These are phyloP conservation scores for Fagus crenata DNA, from an alignment of 306 rosid species.

Conservation along the genomic window DNA sequence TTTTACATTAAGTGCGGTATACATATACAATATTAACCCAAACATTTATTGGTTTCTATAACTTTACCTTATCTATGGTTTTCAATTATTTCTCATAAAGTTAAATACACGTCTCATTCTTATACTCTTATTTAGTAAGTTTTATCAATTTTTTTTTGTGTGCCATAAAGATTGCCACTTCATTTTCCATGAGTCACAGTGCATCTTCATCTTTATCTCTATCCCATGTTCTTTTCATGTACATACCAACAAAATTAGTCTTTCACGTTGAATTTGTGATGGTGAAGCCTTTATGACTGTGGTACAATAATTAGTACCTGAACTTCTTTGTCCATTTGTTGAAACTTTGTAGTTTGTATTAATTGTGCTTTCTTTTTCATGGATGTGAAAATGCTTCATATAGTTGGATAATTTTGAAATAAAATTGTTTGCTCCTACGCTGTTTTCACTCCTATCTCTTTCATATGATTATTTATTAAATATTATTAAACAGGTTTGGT, in stretches of 20 bases:
- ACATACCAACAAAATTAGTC: slow-evolving; percentile 26
- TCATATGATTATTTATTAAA: neutral
- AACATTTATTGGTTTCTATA: neutral
- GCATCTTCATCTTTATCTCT: too few species aligned
- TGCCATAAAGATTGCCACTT: slow-evolving; percentile 27
- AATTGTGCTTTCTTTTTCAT: neutral
- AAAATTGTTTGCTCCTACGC: neutral
- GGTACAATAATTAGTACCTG: neutral
- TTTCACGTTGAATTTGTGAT: slow-evolving; percentile 20
- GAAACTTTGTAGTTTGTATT: neutral
- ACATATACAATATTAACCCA: too few species aligned
- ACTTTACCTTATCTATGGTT: neutral
- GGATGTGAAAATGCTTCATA: neutral
- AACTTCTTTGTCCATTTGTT: neutral
- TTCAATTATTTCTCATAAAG: neutral
- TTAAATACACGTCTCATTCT: neutral
- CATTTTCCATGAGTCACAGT: neutral
- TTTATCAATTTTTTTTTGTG: too few species aligned
- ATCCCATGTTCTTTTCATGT: neutral
- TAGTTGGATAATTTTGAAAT: neutral
- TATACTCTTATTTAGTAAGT: neutral
- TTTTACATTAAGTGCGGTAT: too few species aligned
- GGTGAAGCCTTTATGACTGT: neutral
- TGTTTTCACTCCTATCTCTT: neutral
- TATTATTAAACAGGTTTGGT: neutral